A percentile compares a stretch with the other conserved stretches of the same genome.
phyloP scores from a whole-genome alignment of 2,329 filamentous ascomycete species.

The Penicillium sp. region DNA sequence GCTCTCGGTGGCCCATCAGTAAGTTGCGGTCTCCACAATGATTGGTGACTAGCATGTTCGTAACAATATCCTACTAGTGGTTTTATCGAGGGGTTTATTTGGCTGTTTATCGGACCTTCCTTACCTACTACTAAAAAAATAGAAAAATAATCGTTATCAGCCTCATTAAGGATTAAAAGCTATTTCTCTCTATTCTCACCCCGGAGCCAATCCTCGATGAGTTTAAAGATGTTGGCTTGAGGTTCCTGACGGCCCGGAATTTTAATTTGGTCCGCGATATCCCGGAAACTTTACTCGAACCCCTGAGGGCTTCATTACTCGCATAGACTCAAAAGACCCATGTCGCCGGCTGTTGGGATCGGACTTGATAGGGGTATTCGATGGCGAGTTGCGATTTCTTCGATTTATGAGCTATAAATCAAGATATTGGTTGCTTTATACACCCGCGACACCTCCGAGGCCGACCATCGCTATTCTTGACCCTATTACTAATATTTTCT shows the following conservation, averaged over 20 bases:
- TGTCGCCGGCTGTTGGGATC: slow-evolving; percentile 25
- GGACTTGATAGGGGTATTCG: slow-evolving; percentile 36
- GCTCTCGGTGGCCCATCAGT: no score
- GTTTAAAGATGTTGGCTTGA: slow-evolving; percentile 33
- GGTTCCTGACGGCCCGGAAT: slow-evolving; percentile 33
- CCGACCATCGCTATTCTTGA: slow-evolving; percentile 18
- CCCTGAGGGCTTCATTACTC: slow-evolving; percentile 31
- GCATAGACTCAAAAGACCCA: slow-evolving; percentile 45
- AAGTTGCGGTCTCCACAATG: no score
- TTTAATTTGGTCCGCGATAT: slow-evolving; percentile 36
- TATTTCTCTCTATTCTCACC: slow-evolving; percentile 22
- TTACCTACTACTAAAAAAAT: no score
- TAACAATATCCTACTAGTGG: no score
- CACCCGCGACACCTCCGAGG: slow-evolving; percentile 19
- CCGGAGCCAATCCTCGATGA: slow-evolving; percentile 25
- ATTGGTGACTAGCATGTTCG: no score
- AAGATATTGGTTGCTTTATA: not conserved
- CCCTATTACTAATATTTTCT: slow-evolving; percentile 9
- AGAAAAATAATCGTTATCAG: slow-evolving; percentile 24
- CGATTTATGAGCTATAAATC: slow-evolving; percentile 3
- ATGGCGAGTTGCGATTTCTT: slow-evolving; percentile 44
- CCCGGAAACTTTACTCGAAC: slow-evolving; percentile 38
- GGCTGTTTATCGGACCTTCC: no score
- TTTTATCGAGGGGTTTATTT: no score
- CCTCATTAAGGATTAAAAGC: slow-evolving; percentile 29